Evolutionary conservation across 371 early-diverging fungal genomes (phyloP), one percentile per base, ranked within the genome.

Genomic region (Nematocida sp.): DNA sequence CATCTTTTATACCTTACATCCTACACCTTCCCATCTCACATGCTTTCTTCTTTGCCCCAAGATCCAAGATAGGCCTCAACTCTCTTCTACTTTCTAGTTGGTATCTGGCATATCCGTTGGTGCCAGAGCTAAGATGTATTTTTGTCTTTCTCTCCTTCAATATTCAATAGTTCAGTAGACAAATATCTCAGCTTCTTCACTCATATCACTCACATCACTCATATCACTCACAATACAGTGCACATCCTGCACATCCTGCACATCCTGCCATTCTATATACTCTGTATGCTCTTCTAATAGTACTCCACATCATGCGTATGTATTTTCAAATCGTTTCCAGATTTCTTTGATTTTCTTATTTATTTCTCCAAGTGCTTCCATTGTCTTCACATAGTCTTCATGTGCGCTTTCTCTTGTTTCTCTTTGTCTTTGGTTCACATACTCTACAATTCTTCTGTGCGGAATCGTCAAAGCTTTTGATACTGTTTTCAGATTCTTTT

Each of bases 381-480:
- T 50, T 48, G 49, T 60, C 25, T 60, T 70, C 37, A 70, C 19
- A 40, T 70, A 58, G 8, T 58, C 58, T 7, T 77, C 74, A 40
- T 77, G 64, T n/a, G 31, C 56, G 64, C 36, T 77, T 29, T 77
- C 78, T 25, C 62, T 32, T 19, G 74, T 51, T 19, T 55, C 58
- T 37, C 37, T 67, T 43, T 76, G 62, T 15, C 64, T 51, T 4
- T 45, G 31, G 37, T 77, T 75, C 19, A 77, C 63, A 76, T 80
- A 80, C 29, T 76, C 67, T 29, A 80, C 58, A 56, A 76, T 60
- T 34, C 65, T 25, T 64, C 76, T 75, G 40, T 70, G 63, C 13
- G 80, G 78, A n/a, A 80, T 75, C 34, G 64, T 67, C 3, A 80
- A 48, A 19, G 46, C 46, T 51, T 78, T 76, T 4, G 80, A 65